phyloP scores from a whole-genome alignment of 1,139 yeast genomes.

The Yamadazyma spencermartinsiae region DNA sequence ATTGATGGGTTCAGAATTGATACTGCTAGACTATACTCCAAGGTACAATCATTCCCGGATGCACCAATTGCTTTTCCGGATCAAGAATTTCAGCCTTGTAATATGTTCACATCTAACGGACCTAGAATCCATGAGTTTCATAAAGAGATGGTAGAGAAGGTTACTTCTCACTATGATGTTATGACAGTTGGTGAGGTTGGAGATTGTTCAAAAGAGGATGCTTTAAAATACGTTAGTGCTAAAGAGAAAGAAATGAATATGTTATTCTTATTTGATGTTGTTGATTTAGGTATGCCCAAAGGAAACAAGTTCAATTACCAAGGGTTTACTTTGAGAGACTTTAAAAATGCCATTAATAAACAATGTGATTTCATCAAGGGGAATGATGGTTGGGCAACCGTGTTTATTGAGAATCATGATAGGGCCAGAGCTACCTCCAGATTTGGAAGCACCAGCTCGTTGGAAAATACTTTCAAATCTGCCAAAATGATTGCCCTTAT shows the following conservation, averaged over 20 bases:
- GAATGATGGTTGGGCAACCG: conserved; percentile 56
- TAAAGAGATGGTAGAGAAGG: conserved; percentile 48
- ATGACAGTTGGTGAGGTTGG: conserved; percentile 61
- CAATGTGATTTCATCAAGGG: conserved; percentile 35
- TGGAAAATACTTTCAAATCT: conserved; percentile 25
- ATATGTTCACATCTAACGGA: conserved; percentile 36
- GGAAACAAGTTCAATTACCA: conserved; percentile 33
- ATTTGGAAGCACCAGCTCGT: conserved; percentile 43
- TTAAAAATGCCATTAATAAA: conserved; percentile 1
- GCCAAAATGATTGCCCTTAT: conserved; percentile 50
- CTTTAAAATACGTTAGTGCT: conserved; percentile 50
- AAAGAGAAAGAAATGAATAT: conserved; percentile 49
- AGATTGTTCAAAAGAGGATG: conserved; percentile 38
- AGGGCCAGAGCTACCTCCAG: conserved; percentile 53
- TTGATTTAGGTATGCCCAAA: conserved; percentile 39
- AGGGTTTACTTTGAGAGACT: conserved; percentile 4
- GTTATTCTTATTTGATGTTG: conserved; percentile 50
- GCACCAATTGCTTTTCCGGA: conserved; percentile 47
- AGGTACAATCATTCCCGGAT: conserved; percentile 45
- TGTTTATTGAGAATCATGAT: conserved; percentile 57
- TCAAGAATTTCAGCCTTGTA: conserved; percentile 40
- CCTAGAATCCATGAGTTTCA: conserved; percentile 58
- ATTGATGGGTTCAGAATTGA: conserved; percentile 61
- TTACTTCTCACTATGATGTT: conserved; percentile 47
- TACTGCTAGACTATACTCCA: conserved; percentile 52